These are phyloP conservation scores for Diversispora eburnea DNA, from an alignment of 192 early-diverging fungal species.

Conservation along the genomic window DNA sequence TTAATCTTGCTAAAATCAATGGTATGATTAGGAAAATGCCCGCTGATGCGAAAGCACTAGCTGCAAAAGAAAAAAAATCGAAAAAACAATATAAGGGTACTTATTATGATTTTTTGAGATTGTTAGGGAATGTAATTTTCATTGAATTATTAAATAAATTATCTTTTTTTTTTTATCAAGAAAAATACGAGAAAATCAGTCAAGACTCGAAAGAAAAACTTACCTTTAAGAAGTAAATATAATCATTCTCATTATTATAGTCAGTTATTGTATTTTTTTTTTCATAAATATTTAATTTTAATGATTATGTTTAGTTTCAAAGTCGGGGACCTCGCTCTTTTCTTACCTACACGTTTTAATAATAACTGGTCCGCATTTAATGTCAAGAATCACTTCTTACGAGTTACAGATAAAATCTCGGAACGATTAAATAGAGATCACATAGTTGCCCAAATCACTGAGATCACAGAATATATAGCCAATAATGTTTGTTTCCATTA, in stretches of 20 bases:
- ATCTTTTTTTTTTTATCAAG: conserved; percentile 16
- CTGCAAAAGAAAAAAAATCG: conserved; percentile 31
- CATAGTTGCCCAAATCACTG: conserved; percentile 49
- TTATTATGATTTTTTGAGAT: not conserved
- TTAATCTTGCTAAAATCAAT: conserved; percentile 7
- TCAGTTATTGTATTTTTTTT: not conserved
- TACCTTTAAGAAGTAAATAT: conserved; percentile 51
- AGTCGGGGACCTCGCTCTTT: conserved; percentile 52
- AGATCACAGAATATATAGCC: conserved; percentile 46
- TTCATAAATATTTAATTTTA: not conserved
- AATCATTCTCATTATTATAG: not conserved
- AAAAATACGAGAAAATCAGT: conserved; percentile 44
- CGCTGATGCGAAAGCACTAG: conserved; percentile 31
- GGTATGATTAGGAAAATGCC: not conserved
- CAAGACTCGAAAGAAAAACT: conserved; percentile 50
- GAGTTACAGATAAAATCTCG: conserved; percentile 36
- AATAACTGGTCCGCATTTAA: conserved; percentile 40
- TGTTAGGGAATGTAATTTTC: not conserved
- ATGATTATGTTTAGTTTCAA: conserved; percentile 42
- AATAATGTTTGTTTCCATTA: conserved; percentile 23
- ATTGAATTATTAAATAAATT: not conserved
- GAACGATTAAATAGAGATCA: conserved; percentile 42
- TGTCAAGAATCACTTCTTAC: conserved; percentile 45
- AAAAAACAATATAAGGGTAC: conserved; percentile 38
- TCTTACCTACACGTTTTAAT: conserved; percentile 58